Evolutionary conservation across 176 grass and related monocot species (phyloP), one percentile per base, ranked within the genome.

Genomic region (Rhynchospora pubera): DNA sequence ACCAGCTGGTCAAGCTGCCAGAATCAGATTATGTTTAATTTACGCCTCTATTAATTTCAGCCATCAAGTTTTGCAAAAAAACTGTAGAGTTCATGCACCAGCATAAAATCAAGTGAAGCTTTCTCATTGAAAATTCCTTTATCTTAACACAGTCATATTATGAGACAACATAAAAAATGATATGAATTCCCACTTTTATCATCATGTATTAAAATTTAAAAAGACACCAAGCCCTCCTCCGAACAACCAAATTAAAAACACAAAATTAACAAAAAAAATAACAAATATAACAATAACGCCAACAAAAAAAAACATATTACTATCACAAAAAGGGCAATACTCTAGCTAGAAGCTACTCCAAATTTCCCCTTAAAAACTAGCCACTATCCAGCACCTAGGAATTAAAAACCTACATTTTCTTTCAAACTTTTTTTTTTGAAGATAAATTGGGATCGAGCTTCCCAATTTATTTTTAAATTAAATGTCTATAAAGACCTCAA

Each of bases 221-320:
- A 77, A 12, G 32, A 56, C 71, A 77, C 46, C 46, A 11, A 28
- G 52, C 70, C 70, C 70, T 68, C 34, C 65, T 74, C 19, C 9
- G 11, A 53, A 50, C 22, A 74, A 51, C 43, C 15, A 6, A 61
- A 32, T 30, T 76, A 53, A 56, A 16, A 77, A 23, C 79, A 51
- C 43, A 28, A 65, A 51, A 82, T 48, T 48, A 82, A 82, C 58
- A 82, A 63, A 65, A 82, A n/a, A 65, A 63, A 82, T 42, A 82
- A 65, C 58, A 65, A 26, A 53, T 53, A 76, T 76, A 76, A 76
- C 16, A 75, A 75, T 53, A 24, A 53, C 47, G 58, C 24, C 53
- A 62, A 62, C 74, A 62, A 80, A 79, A 56, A 64, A 10, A 9
- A 76, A 65, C n/a, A 83, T 57, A 44, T 63, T 34, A 72, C n/a